Conservation (phyloP, 768 basidiomycete species). For the Lactifluus piperatus region DNA sequence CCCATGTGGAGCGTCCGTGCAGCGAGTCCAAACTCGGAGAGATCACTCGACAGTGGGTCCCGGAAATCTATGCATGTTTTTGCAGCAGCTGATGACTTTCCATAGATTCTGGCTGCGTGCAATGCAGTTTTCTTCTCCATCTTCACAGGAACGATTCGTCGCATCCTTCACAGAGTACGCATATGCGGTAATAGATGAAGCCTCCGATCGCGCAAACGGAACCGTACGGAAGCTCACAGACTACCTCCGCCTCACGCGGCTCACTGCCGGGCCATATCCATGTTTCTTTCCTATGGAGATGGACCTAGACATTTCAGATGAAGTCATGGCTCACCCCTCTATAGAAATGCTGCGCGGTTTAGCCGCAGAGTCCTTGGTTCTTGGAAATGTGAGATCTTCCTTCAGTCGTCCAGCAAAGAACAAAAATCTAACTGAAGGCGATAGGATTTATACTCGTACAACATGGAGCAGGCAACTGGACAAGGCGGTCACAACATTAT, state of each 20-base stretch:
- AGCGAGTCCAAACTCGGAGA: neutral
- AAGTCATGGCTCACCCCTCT: slow-evolving; percentile 33
- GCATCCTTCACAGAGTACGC: neutral
- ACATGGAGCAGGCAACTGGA: too few relatives aligned
- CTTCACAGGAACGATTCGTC: too few relatives aligned
- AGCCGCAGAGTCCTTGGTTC: too few relatives aligned
- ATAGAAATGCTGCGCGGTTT: slow-evolving; percentile 27
- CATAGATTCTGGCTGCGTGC: too few relatives aligned
- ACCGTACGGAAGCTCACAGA: neutral
- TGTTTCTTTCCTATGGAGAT: too few relatives aligned
- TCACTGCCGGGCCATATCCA: neutral
- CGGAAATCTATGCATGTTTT: neutral
- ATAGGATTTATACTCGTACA: too few relatives aligned
- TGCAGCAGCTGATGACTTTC: neutral
- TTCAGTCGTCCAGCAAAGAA: too few relatives aligned
- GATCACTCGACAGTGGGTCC: neutral
- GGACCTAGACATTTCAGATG: too few relatives aligned
- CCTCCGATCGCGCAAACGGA: neutral
- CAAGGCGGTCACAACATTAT: too few relatives aligned
- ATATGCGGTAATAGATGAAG: neutral
- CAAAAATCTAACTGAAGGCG: slow-evolving; percentile 3
- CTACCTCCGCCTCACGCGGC: neutral
- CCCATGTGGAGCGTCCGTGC: neutral
- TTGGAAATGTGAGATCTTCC: too few relatives aligned
- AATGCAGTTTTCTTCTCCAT: too few relatives aligned